phyloP scores from a whole-genome alignment of 306 rosid species.

The Parietaria judaica region DNA sequence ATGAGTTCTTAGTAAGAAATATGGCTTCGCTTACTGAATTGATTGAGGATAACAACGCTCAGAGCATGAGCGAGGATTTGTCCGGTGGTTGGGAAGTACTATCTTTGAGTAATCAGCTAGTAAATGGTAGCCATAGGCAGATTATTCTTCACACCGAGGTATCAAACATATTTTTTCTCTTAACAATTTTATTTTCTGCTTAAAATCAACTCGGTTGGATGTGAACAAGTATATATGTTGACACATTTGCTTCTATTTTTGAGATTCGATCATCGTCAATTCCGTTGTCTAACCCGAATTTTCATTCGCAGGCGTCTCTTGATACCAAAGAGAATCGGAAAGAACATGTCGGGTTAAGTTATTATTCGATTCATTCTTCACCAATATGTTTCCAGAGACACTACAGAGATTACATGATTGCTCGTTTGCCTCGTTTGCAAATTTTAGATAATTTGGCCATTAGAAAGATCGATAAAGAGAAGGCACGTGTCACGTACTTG shows the following conservation, averaged over 20 bases:
- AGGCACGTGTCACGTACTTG: conserved; percentile 42
- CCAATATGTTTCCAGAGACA: conserved; percentile 72
- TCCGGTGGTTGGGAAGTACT: conserved; percentile 57
- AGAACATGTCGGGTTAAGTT: conserved; percentile 18
- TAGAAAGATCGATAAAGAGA: conserved; percentile 50
- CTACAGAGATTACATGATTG: conserved; percentile 74
- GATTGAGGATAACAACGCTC: conserved; percentile 34
- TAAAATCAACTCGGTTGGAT: no score
- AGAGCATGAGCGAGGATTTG: conserved; percentile 54
- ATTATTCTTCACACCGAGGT: no score
- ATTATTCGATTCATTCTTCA: conserved; percentile 47
- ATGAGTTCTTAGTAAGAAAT: conserved; percentile 18
- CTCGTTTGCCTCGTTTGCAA: conserved; percentile 57
- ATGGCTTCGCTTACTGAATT: conserved; percentile 37
- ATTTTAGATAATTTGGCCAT: conserved; percentile 54
- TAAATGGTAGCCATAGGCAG: conserved; percentile 16
- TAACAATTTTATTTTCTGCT: no score
- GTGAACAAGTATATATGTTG: no score
- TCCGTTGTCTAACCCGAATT: no score
- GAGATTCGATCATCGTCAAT: no score
- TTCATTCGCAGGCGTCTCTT: no score
- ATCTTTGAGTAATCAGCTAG: conserved; percentile 29
- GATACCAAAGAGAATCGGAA: no score
- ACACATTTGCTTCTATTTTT: no score
- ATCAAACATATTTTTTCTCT: no score